Evolutionary conservation across 345 rosid genomes (phyloP).

Genomic region (Excoecaria agallocha): DNA sequence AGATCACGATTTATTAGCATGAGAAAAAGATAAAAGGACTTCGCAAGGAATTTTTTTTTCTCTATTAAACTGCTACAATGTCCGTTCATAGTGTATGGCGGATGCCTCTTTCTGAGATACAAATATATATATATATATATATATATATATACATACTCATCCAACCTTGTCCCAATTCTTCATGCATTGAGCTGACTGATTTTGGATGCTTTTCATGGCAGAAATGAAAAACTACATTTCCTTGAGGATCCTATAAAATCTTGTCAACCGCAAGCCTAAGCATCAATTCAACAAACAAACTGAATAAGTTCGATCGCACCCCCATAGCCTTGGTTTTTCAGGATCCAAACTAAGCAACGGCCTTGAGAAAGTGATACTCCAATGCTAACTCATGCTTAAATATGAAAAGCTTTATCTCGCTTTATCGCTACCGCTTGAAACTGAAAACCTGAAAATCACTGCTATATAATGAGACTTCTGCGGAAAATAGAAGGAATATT

Average conservation of each 20-base stretch:
- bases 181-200: background rate
- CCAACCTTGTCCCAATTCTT: background rate
- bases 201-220: background rate
- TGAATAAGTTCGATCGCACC: background rate
- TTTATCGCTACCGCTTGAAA: background rate
- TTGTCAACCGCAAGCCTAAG: constrained; percentile 1
- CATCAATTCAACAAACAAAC: background rate
- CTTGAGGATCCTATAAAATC: background rate
- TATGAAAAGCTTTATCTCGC: background rate
- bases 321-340: background rate
- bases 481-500: background rate
- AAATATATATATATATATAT: too few species aligned
- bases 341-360: background rate
- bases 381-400: background rate
- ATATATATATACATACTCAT: too few species aligned
- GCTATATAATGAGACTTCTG: background rate
- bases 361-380: background rate
- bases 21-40: background rate
- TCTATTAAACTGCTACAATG: background rate
- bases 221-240: background rate
- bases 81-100: background rate
- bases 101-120: background rate
- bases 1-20: too few species aligned
- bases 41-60: background rate
- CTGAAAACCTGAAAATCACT: constrained; percentile 2